Evolutionary conservation across 345 rosid genomes (phyloP).

Genomic region (Salix dunnii): DNA sequence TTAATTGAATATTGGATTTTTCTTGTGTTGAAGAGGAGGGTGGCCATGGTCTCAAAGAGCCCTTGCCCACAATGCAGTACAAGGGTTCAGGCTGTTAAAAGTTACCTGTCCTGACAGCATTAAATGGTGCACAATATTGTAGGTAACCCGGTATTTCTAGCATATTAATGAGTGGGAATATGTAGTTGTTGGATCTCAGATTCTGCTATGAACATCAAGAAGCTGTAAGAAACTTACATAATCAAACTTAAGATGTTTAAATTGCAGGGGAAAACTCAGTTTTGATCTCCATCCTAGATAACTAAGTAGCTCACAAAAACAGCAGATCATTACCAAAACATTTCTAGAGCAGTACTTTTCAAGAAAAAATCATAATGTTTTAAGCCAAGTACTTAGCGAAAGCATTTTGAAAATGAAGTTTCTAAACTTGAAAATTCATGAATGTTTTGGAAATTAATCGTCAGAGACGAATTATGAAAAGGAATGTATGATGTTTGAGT

Average conservation of each 20-base stretch:
- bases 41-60: background rate
- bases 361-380: background rate
- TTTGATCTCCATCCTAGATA: background rate
- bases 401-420: no score
- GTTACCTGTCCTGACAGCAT: background rate
- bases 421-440: background rate
- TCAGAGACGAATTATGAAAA: background rate
- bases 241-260: background rate
- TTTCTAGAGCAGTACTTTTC: background rate
- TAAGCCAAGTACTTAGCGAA: background rate
- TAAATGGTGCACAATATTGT: background rate
- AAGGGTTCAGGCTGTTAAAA: background rate
- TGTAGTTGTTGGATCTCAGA: background rate
- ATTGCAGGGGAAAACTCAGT: background rate
- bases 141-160: background rate
- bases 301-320: background rate
- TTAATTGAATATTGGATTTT: background rate
- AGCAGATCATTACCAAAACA: background rate
- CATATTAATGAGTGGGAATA: slow-evolving; percentile 1
- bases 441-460: background rate
- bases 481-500: background rate
- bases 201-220: background rate
- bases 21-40: background rate
- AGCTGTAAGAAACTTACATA: background rate
- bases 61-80: background rate